Evolutionary conservation across 371 early-diverging fungal genomes (phyloP), one percentile per base, ranked within the genome.

Genomic region (Mortierella sp.): DNA sequence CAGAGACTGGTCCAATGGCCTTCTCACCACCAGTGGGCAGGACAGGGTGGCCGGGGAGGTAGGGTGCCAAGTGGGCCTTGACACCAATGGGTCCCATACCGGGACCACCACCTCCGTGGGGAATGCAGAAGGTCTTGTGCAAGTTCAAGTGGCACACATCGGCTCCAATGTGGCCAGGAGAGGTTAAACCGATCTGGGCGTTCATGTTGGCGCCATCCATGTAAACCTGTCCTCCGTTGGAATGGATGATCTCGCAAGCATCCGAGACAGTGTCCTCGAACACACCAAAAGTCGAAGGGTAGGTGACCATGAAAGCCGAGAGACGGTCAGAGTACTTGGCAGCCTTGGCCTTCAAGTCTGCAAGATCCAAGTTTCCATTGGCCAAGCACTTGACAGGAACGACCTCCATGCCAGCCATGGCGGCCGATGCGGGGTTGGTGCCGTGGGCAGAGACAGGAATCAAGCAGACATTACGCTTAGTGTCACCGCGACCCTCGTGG

Each of bases 201-300:
- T 98, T 98, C 88, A 98, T 84, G 87, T 98, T 98, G 60, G 99
- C 99, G 60, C 99, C 99, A 78, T 98, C 99, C 93, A 98, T 93
- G 83, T 98, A 98, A n/a, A 97, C 97, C 80, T 96, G 96, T 50
- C 99, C 99, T 68, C 99, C 98, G 69, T 90, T 58, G 14, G 81
- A 71, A 80, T 98, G 99, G 28, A 98, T 88, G 58, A 97, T 87
- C 49, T 94, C 82, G 80, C 94, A 94, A 11, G 93, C 96, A 37
- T 94, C 91, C 61, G 84, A 70, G 30, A 97, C 92, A 56, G 90
- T 91, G 47, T 92, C 90, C 83, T 98, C 99, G 70, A 97, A 97
- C 61, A 97, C 94, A 79, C 99, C 99, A 83, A 91, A 98, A 39
- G 99, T 98, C 54, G 97, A 96, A 28, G 99, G 99, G 62, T 97